Percentiles rank a stretch among this genome's conserved stretches.
Evolutionary conservation across 1,139 yeast species (phyloP).

Genomic region (Suzukiozyma palmioleophila): DNA sequence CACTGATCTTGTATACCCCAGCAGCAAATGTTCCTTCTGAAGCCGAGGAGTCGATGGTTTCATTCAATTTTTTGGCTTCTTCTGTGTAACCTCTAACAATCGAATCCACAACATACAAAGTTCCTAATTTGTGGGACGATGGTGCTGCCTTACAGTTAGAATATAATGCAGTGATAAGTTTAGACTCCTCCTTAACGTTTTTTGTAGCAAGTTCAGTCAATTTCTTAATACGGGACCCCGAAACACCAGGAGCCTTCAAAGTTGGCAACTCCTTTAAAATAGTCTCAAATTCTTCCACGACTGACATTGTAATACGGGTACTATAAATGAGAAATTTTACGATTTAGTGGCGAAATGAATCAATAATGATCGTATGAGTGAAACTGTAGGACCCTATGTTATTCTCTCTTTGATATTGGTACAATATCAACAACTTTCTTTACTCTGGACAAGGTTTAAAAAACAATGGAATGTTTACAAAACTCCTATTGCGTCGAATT

Average conservation of each 20-base stretch:
- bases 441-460: too few species aligned
- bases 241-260: constrained; percentile 87
- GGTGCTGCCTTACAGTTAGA: constrained; percentile 74
- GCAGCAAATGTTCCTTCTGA: constrained; percentile 73
- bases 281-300: constrained; percentile 59
- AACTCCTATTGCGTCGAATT: too few species aligned
- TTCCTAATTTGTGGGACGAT: constrained; percentile 81
- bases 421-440: too few species aligned
- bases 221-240: constrained; percentile 90
- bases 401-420: too few species aligned
- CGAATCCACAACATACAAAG: constrained; percentile 87
- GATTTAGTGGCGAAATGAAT: constrained; percentile 1
- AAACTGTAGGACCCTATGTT: too few species aligned
- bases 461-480: too few species aligned
- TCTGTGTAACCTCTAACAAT: constrained; percentile 83
- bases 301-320: constrained; percentile 19
- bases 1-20: constrained; percentile 61
- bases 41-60: constrained; percentile 42
- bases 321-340: constrained; percentile 1
- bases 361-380: background rate
- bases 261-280: constrained; percentile 70
- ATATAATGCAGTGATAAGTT: constrained; percentile 54
- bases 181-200: constrained; percentile 55
- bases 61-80: constrained; percentile 56
- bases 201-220: constrained; percentile 74